phyloP scores from a whole-genome alignment of 768 basidiomycete genomes.

The Hypholoma sublateritium region DNA sequence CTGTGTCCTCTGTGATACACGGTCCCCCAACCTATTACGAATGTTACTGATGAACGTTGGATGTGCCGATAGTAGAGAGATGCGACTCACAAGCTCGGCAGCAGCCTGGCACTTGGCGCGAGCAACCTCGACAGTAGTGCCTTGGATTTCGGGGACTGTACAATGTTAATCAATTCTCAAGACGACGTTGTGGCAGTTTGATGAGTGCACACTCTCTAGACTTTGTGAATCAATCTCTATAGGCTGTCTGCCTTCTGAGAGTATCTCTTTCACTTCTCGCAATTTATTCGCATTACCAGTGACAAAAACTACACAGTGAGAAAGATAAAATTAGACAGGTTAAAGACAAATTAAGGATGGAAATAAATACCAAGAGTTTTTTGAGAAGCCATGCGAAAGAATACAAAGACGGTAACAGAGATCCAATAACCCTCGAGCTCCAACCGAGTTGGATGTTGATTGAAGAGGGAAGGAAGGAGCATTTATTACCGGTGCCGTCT shows the following conservation, averaged over 20 bases:
- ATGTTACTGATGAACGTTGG: not conserved
- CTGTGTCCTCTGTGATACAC: slow-evolving; percentile 88
- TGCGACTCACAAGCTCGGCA: slow-evolving; percentile 65
- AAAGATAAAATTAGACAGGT: not conserved
- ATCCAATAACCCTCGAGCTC: not conserved
- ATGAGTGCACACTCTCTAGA: slow-evolving; percentile 66
- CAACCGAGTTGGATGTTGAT: no score
- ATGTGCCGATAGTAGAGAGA: not conserved
- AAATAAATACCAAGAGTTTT: slow-evolving; percentile 15
- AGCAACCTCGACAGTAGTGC: slow-evolving; percentile 88
- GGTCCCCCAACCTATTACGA: slow-evolving; percentile 41
- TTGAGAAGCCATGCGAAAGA: not conserved
- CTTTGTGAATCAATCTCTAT: slow-evolving; percentile 77
- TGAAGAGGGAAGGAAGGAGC: not conserved
- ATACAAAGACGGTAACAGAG: not conserved
- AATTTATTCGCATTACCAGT: slow-evolving; percentile 95
- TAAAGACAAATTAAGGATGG: not conserved
- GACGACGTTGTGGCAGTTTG: not conserved
- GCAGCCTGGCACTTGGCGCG: slow-evolving; percentile 83
- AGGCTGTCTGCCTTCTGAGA: slow-evolving; percentile 59
- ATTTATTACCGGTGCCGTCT: not conserved
- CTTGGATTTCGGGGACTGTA: slow-evolving; percentile 92
- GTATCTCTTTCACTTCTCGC: slow-evolving; percentile 82
- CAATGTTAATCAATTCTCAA: slow-evolving; percentile 1
- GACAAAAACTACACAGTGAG: slow-evolving; percentile 75